Evolutionary conservation across 2,329 filamentous ascomycete species (phyloP), one percentile per base, ranked within the genome.

Genomic region (Xylaria sp.): DNA sequence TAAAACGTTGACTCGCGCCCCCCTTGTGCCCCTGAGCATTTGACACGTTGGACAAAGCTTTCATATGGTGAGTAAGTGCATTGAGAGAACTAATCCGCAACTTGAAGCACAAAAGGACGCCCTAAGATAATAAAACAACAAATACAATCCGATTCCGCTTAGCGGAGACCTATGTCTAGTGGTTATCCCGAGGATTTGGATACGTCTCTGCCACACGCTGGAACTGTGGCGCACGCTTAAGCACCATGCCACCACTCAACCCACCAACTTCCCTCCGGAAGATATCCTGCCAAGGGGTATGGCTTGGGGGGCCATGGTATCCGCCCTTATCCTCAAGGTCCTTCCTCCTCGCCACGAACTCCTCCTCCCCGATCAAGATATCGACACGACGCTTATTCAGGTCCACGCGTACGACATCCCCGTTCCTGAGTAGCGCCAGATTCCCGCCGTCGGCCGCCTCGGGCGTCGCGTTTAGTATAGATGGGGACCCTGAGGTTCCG

Each of bases 401-500:
- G 65, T 85, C 83, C 5, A 85, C 80, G 3, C 83, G 74, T 19
- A 85, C 66, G 49, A 71, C 71, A 67, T 85, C 83, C 1, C 83
- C 82, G 67, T 84, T 79, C 14, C 71, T 71, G 19, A 85, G 70
- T 19, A 85, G 75, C 3, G 80, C 82, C 19, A 85, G 74, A 56
- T 85, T 85, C 1, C 83, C 83, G 7, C 82, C 83, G 9, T 80
- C 81, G 1, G 83, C 82, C 12, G 83, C 83, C 70, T 86, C 83
- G 7, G 83, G 83, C 46, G 79, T 83, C 1, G 82, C 83, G 63
- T 85, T 84, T n/a, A 85, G 72, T 53, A 86, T 85, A 0, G 81
- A 84, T 1, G 83, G 83, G 2, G 80, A 83, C 0, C 80, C 82
- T 2, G 83, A 85, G 2, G 83, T 86, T 33, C 83, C 83, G 7